Evolutionary conservation across 176 grass and related monocot species (phyloP).

Genomic region (Carex parvula): DNA sequence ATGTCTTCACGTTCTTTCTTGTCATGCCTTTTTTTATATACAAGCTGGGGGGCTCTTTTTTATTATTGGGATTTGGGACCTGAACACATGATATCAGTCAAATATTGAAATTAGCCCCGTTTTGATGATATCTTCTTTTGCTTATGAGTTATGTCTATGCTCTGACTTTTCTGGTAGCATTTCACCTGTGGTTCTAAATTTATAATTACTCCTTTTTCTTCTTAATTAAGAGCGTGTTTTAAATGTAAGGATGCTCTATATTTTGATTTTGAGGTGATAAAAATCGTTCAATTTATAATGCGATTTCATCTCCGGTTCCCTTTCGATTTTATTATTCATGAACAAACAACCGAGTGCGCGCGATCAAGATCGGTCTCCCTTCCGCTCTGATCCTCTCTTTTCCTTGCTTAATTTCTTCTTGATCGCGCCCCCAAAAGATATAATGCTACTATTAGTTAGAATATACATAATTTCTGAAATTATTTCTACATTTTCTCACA

Average conservation of each 20-base stretch:
- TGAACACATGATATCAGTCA: no score
- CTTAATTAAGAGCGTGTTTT: no score
- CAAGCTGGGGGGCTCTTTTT: not conserved
- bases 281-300: no score
- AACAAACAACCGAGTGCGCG: no score
- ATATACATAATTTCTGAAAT: not conserved
- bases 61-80: conserved; percentile 15
- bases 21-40: conserved; percentile 22
- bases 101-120: not conserved
- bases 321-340: no score
- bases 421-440: no score
- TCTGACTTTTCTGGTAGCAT: not conserved
- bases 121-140: not conserved
- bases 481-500: not conserved
- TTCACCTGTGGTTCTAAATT: not conserved
- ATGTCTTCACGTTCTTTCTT: conserved; percentile 23
- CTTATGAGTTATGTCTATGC: not conserved
- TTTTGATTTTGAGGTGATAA: no score
- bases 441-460: not conserved
- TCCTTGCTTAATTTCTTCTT: no score
- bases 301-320: no score
- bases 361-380: no score
- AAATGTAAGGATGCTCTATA: no score
- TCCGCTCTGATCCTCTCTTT: no score
- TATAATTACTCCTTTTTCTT: not conserved